Conservation (phyloP, 306 rosid species). For the Vigna hirtella region DNA sequence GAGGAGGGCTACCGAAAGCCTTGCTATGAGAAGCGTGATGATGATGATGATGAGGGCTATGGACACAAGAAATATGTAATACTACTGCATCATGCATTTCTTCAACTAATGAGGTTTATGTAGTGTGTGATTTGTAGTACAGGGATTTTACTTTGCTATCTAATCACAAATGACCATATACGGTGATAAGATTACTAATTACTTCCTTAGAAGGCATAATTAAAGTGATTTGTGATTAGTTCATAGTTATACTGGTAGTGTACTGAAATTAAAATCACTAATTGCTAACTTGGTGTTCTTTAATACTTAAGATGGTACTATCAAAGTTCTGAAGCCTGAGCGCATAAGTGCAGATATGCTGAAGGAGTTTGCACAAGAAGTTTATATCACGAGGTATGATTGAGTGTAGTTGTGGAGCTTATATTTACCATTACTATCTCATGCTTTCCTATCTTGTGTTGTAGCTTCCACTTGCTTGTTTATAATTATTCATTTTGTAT, state of each 20-base stretch:
- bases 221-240: not conserved
- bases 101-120: not conserved
- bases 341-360: slow-evolving; percentile 83
- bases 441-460: slow-evolving; percentile 23
- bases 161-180: not conserved
- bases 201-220: not conserved
- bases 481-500: slow-evolving; percentile 26
- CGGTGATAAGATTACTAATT: not conserved
- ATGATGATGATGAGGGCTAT: slow-evolving; percentile 58
- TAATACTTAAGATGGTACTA: slow-evolving; percentile 75
- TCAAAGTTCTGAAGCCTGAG: slow-evolving; percentile 91
- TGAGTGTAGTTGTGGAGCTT: slow-evolving; percentile 34
- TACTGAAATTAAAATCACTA: too few species aligned
- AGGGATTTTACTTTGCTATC: not conserved
- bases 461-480: slow-evolving; percentile 25
- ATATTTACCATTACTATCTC: slow-evolving; percentile 31
- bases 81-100: not conserved
- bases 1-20: slow-evolving; percentile 35
- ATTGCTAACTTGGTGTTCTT: not conserved
- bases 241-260: not conserved
- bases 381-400: slow-evolving; percentile 88
- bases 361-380: slow-evolving; percentile 96
- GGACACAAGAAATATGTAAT: slow-evolving; percentile 84
- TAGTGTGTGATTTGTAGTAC: not conserved
- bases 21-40: slow-evolving; percentile 52